Evolutionary conservation across 2,329 filamentous ascomycete genomes (phyloP).

Genomic region (Phialophora verrucosa): DNA sequence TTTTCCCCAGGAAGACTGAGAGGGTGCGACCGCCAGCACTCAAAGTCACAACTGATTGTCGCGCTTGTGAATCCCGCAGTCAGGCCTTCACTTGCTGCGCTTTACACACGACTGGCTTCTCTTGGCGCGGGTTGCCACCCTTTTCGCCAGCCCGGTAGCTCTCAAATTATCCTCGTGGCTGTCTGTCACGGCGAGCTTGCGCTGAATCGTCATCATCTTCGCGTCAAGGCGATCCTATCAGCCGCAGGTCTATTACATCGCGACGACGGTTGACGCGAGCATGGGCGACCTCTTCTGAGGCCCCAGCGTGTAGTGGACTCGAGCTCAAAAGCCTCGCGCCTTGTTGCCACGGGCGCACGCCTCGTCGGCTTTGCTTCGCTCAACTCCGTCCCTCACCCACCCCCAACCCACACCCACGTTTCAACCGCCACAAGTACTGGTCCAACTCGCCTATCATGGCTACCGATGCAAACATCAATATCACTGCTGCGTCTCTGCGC

Average conservation of each 20-base stretch:
- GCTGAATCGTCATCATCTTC: background rate
- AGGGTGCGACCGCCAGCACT: background rate
- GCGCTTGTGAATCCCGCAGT: constrained; percentile 8
- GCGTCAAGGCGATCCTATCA: background rate
- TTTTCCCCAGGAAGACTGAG: constrained; percentile 5
- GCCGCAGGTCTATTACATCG: background rate
- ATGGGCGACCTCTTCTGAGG: constrained; percentile 22
- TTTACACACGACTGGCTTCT: constrained; percentile 2
- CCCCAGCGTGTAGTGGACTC: constrained; percentile 10
- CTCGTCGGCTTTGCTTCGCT: constrained; percentile 25
- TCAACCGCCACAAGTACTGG: constrained; percentile 13
- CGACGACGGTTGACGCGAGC: constrained; percentile 8
- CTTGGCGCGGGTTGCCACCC: constrained; percentile 15
- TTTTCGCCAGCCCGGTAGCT: constrained; percentile 7
- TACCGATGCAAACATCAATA: constrained; percentile 34
- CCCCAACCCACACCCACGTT: constrained; percentile 15
- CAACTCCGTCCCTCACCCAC: constrained; percentile 30
- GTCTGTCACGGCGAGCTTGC: background rate
- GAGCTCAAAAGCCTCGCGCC: constrained; percentile 30
- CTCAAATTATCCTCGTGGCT: constrained; percentile 6
- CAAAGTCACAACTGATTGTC: background rate
- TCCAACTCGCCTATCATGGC: constrained; percentile 29
- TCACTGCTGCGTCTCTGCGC: constrained; percentile 34
- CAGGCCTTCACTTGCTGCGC: constrained; percentile 1
- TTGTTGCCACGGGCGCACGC: constrained; percentile 20